Percentiles rank a stretch among this genome's conserved stretches.
These are phyloP conservation scores for Crithidia fasciculata DNA, from an alignment of 208 protist genomes.

Conservation along the genomic window DNA sequence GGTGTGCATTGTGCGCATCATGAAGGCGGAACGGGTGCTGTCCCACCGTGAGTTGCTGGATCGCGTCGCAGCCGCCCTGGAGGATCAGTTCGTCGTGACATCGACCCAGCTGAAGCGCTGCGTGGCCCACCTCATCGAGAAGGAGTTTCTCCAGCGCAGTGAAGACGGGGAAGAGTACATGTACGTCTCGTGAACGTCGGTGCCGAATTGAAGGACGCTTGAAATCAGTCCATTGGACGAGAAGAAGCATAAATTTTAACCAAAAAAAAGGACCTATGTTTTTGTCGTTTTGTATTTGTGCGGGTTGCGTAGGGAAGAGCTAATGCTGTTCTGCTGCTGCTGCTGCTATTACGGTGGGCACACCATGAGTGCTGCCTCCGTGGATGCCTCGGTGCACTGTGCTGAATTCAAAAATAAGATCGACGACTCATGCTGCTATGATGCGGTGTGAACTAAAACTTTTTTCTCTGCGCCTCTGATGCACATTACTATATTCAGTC, in stretches of 20 bases:
- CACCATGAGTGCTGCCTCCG: too few relatives aligned
- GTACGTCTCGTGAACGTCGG: conserved; percentile 38
- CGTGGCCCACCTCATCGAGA: conserved; percentile 55
- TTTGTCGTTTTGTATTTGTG: too few relatives aligned
- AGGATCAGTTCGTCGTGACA: conserved; percentile 37
- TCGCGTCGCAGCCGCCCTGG: conserved; percentile 30
- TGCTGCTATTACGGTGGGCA: too few relatives aligned
- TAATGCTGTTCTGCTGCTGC: too few relatives aligned
- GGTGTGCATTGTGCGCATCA: conserved; percentile 56
- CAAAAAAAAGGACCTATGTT: not conserved
- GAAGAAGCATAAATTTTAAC: too few relatives aligned
- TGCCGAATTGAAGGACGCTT: not conserved
- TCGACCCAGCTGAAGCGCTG: conserved; percentile 55
- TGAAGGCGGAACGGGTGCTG: conserved; percentile 52
- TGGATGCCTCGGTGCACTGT: too few relatives aligned
- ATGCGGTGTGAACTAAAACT: too few relatives aligned
- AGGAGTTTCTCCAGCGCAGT: conserved; percentile 61
- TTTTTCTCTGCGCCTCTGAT: too few relatives aligned
- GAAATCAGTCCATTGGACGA: not conserved
- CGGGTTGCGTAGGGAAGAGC: too few relatives aligned
- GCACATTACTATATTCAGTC: too few relatives aligned
- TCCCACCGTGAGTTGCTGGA: conserved; percentile 47
- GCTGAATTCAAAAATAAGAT: too few relatives aligned
- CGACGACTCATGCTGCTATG: too few relatives aligned
- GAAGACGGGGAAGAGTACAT: conserved; percentile 50